Conservation (phyloP, 106 monocot species). For the Triglochin maritima region DNA sequence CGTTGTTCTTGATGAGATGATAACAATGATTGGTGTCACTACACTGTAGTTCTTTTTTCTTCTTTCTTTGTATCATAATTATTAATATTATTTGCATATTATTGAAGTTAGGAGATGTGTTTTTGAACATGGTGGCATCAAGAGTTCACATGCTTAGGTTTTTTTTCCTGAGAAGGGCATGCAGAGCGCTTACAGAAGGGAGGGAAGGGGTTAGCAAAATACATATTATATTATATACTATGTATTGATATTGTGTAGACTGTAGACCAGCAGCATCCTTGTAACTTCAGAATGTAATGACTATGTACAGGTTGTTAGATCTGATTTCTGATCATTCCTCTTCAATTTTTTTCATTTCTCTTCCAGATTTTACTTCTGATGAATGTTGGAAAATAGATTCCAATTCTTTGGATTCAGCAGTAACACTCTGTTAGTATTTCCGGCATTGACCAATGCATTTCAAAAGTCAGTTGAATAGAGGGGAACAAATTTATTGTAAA, state of each 20-base stretch:
- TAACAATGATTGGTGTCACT: neutral
- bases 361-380: neutral
- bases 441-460: no score
- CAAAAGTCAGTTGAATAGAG: no score
- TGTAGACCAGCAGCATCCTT: neutral
- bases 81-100: neutral
- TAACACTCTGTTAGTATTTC: no score
- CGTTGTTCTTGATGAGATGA: conserved; percentile 52
- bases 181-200: neutral
- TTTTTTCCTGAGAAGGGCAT: neutral
- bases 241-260: neutral
- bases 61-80: neutral
- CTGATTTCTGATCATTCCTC: neutral
- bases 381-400: no score
- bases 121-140: neutral
- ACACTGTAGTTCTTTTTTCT: neutral
- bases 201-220: neutral
- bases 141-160: neutral
- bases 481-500: no score
- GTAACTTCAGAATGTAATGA: neutral
- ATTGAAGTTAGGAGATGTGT: neutral
- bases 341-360: neutral
- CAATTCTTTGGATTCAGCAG: no score
- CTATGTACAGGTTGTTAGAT: conserved; percentile 2
- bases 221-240: neutral